Evolutionary conservation across 2,329 filamentous ascomycete species (phyloP).

Genomic region (Cordyceps farinosa): DNA sequence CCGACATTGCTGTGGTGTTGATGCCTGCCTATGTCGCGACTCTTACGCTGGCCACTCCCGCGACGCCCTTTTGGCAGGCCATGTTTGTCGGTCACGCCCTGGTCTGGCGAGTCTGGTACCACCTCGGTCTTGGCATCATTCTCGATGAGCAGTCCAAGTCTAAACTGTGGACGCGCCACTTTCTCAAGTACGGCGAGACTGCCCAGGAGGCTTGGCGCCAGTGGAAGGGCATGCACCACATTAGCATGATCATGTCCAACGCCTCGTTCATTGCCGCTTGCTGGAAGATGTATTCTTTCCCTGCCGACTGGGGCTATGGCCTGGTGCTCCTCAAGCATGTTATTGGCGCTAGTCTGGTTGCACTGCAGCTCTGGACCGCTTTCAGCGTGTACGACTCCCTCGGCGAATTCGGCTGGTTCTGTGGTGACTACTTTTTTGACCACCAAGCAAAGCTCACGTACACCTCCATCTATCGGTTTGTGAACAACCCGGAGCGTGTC

Average conservation of each 20-base stretch:
- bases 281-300: slow-evolving; percentile 95
- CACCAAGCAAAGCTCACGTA: slow-evolving; percentile 84
- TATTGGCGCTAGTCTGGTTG: slow-evolving; percentile 73
- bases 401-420: slow-evolving; percentile 98
- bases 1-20: slow-evolving; percentile 76
- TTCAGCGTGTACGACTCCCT: slow-evolving; percentile 92
- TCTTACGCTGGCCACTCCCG: slow-evolving; percentile 72
- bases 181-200: slow-evolving; percentile 92
- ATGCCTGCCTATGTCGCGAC: slow-evolving; percentile 71
- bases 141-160: slow-evolving; percentile 80
- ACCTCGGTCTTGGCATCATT: slow-evolving; percentile 79
- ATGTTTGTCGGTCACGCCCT: slow-evolving; percentile 79
- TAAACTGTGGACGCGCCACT: slow-evolving; percentile 96
- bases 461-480: slow-evolving; percentile 93
- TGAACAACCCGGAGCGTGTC: slow-evolving; percentile 95
- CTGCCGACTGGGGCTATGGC: slow-evolving; percentile 82
- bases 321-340: slow-evolving; percentile 83
- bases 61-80: slow-evolving; percentile 69
- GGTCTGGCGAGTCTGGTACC: slow-evolving; percentile 87
- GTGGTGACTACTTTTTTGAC: slow-evolving; percentile 97
- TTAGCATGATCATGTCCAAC: slow-evolving; percentile 88
- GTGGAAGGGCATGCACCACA: slow-evolving; percentile 94
- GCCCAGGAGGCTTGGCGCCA: slow-evolving; percentile 92
- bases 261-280: slow-evolving; percentile 83
- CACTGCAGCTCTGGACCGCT: slow-evolving; percentile 88